These are phyloP conservation scores for Sarocladiaceae sp. DNA, from an alignment of 2,329 filamentous ascomycete species.

Conservation along the genomic window DNA sequence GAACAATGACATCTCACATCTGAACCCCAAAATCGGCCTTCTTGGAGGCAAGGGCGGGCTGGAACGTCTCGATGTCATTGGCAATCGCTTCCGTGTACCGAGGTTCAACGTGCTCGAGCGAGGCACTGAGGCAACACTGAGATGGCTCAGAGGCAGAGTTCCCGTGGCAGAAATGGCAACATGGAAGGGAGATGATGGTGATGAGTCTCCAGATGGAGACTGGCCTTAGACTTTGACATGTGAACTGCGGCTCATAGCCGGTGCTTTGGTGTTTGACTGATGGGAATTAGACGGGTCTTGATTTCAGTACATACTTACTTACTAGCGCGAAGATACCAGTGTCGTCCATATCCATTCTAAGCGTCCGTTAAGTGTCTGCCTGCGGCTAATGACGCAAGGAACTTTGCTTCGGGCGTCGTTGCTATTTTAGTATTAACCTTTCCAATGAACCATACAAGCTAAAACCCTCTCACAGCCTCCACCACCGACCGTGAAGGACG, in stretches of 20 bases:
- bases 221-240: not conserved
- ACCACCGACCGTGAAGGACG: too few relatives aligned
- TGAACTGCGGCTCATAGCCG: not conserved
- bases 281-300: not conserved
- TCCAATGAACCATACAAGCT: too few relatives aligned
- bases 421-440: too few relatives aligned
- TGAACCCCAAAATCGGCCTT: conserved; percentile 78
- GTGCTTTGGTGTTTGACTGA: not conserved
- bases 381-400: too few relatives aligned
- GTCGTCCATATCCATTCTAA: too few relatives aligned
- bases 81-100: conserved; percentile 85
- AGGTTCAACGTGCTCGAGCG: conserved; percentile 79
- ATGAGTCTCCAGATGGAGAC: conserved; percentile 20
- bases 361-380: too few relatives aligned
- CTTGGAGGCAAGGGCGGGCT: conserved; percentile 58
- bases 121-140: conserved; percentile 78
- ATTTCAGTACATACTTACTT: not conserved
- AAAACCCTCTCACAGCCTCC: too few relatives aligned
- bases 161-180: conserved; percentile 55
- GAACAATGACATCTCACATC: conserved; percentile 78
- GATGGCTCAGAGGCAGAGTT: conserved; percentile 76
- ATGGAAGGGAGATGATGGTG: conserved; percentile 46
- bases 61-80: conserved; percentile 70
- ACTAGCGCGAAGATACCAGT: not conserved
- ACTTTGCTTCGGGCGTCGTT: too few relatives aligned